Evolutionary conservation across 1,139 yeast species (phyloP), one percentile per base, ranked within the genome.

Genomic region (Pichia sp.): DNA sequence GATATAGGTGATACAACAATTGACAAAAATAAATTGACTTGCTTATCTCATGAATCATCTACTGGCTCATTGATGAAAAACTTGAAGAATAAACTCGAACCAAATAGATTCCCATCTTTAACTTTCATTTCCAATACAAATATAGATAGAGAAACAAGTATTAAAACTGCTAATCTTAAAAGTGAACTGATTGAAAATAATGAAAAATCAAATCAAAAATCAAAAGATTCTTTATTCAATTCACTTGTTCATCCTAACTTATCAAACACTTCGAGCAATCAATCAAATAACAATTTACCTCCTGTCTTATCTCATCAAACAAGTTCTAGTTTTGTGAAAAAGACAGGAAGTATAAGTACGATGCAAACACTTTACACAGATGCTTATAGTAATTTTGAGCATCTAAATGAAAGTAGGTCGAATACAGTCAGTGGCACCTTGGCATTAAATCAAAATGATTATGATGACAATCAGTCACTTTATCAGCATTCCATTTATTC

Each of bases 401-500:
- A 28, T 32, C 10, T 11, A 26, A 39, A 42, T 12, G 45, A 44
- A 8, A 25, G 14, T 12, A 34, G 34, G 12, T 20, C 39, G 17
- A 28, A 20, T 23, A 34, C 25, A 17, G 11, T 34, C 17, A 30
- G 28, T n/a, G 34, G 22, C 4, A 17, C 31, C 5, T 28, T 31
- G 3, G 26, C 5, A 4, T 7, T 31, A 2, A 22, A 32, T 33
- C 39, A 36, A 11, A 4, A 8, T 10, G 43, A 41, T 3, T 20
- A 20, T 5, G 54, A 53, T 11, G 58, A 52, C 37, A 21, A 28
- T 9, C 37, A 41, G 17, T 55, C 58, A 5, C 24, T 42, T 2
- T 53, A 52, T 37, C 59, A 53, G 34, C 48, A 42, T 15, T 51
- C 57, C 2, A 35, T 52, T 8, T 40, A 47, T 30, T 53, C 57